Evolutionary conservation across 116 monocot genomes (phyloP).

Genomic region (Thalassia testudinum): DNA sequence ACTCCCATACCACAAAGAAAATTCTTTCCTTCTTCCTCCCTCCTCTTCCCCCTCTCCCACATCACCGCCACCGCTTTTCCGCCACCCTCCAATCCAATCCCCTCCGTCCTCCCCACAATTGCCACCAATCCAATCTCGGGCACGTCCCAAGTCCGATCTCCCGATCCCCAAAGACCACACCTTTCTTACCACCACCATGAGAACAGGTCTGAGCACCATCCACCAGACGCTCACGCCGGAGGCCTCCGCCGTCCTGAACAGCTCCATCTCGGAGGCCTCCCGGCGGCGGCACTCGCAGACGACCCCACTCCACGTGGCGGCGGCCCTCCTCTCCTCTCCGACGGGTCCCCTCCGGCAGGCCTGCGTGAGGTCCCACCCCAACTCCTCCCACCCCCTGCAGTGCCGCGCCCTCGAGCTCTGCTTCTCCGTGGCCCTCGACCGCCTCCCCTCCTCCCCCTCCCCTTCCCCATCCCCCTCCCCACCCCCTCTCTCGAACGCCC

Average conservation of each 20-base stretch:
- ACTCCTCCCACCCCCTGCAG: slow-evolving; percentile 77
- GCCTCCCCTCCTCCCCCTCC: slow-evolving; percentile 67
- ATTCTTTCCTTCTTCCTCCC: neutral
- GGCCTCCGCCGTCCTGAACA: slow-evolving; percentile 47
- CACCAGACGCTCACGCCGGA: slow-evolving; percentile 92
- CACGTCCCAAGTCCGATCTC: neutral
- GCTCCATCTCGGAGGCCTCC: slow-evolving; percentile 57
- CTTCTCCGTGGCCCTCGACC: slow-evolving; percentile 89
- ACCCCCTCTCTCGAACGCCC: slow-evolving; percentile 86
- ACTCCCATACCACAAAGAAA: too few relatives aligned
- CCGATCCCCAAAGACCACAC: neutral
- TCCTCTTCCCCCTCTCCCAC: neutral
- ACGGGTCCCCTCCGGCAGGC: slow-evolving; percentile 59
- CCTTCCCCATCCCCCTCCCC: neutral
- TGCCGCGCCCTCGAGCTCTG: slow-evolving; percentile 94
- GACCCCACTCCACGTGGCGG: slow-evolving; percentile 89
- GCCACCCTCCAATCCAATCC: neutral
- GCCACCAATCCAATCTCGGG: neutral
- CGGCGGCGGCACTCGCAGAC: slow-evolving; percentile 67
- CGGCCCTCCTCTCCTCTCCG: slow-evolving; percentile 54
- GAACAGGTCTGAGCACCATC: slow-evolving; percentile 77
- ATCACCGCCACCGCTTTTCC: neutral
- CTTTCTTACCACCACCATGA: slow-evolving; percentile 20
- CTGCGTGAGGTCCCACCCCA: slow-evolving; percentile 62
- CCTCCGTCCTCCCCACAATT: neutral